These are phyloP conservation scores for Suillus paluster DNA, from an alignment of 768 basidiomycete species.

Conservation along the genomic window DNA sequence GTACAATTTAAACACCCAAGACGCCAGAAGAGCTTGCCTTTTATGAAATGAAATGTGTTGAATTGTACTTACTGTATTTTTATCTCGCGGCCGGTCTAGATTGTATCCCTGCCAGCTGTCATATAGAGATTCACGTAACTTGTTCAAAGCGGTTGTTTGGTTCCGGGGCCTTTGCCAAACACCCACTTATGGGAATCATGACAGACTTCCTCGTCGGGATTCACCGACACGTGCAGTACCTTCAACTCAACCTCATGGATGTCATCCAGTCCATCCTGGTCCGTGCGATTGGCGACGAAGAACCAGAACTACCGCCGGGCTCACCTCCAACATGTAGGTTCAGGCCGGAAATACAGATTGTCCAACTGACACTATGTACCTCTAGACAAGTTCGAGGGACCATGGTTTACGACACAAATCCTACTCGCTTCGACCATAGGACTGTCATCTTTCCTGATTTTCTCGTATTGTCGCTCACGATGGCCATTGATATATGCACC, in stretches of 20 bases:
- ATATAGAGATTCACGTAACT: background rate
- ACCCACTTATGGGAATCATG: conserved; percentile 23
- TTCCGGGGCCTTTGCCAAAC: conserved; percentile 25
- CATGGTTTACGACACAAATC: conserved; percentile 95
- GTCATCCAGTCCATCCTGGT: conserved; percentile 18
- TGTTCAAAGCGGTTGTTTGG: conserved; percentile 14
- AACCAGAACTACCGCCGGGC: conserved; percentile 58
- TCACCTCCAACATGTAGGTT: conserved; percentile 65
- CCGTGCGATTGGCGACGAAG: conserved; percentile 36
- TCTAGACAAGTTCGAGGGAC: conserved; percentile 82
- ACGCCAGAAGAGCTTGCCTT: background rate
- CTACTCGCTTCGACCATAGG: conserved; percentile 80
- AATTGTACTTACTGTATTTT: background rate
- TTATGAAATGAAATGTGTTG: background rate
- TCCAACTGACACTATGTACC: conserved; percentile 12
- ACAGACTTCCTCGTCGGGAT: conserved; percentile 8
- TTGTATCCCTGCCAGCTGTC: background rate
- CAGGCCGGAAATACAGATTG: conserved; percentile 1
- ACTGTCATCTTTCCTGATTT: conserved; percentile 77
- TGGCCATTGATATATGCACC: conserved; percentile 94
- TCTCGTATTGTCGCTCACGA: conserved; percentile 85
- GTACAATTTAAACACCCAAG: no score
- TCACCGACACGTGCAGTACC: background rate
- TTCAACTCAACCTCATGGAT: conserved; percentile 20
- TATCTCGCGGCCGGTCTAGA: background rate